A percentile compares a stretch with the other conserved stretches of the same genome.
These are phyloP conservation scores for Bretziella fagacearum DNA, from an alignment of 2,329 filamentous ascomycete species.

Conservation along the genomic window DNA sequence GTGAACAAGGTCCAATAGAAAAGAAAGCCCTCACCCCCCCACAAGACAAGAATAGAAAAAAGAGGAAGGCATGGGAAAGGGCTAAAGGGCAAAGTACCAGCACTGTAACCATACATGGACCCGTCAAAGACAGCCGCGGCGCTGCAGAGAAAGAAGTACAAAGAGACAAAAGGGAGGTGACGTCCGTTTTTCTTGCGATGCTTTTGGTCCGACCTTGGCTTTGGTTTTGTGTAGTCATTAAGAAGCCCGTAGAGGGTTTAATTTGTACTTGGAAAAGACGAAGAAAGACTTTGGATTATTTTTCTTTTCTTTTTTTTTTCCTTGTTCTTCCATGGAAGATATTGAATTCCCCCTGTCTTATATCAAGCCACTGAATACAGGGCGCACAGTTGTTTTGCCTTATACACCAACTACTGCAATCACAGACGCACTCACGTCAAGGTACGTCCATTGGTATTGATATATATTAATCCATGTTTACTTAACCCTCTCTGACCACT, in stretches of 20 bases:
- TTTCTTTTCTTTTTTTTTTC: no score
- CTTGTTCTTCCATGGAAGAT: background rate
- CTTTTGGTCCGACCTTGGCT: background rate
- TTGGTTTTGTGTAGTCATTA: background rate
- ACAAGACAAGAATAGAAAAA: no score
- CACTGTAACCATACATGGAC: background rate
- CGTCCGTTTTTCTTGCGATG: background rate
- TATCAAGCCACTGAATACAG: background rate
- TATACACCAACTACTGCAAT: background rate
- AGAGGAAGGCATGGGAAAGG: no score
- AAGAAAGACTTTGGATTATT: no score
- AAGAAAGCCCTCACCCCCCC: background rate
- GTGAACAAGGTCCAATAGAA: background rate
- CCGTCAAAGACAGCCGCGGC: background rate
- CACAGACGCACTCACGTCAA: no score
- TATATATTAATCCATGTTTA: no score
- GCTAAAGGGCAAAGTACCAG: background rate
- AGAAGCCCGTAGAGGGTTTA: no score
- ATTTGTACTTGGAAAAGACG: no score
- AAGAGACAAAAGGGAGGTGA: conserved; percentile 1
- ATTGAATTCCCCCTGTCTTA: background rate
- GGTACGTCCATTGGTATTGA: no score
- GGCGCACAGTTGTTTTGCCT: background rate
- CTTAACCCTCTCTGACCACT: no score
- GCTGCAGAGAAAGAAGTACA: background rate